Conservation (phyloP, 1,139 yeast genomes). For the Pneumocystis jirovecii region DNA sequence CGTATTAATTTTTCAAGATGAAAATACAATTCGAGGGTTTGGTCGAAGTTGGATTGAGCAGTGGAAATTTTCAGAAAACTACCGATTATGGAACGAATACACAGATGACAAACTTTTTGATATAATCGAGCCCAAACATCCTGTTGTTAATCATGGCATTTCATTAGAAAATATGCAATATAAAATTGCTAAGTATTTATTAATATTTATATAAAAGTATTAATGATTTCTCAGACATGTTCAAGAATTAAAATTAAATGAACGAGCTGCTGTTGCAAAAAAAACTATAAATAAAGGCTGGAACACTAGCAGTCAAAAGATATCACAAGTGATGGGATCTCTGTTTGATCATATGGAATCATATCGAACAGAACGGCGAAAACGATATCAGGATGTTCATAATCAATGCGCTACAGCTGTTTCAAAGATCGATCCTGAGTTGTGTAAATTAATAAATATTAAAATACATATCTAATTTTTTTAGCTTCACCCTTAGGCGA, state of each 20-base stretch:
- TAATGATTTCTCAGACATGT: not conserved
- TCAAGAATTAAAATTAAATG: not conserved
- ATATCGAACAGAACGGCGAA: not conserved
- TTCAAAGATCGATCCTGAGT: not conserved
- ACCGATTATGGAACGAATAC: conserved; percentile 46
- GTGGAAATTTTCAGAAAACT: conserved; percentile 61
- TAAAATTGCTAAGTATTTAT: conserved; percentile 13
- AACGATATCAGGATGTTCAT: not conserved
- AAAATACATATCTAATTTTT: not conserved
- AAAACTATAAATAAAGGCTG: not conserved
- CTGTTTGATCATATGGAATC: not conserved
- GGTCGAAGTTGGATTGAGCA: conserved; percentile 39
- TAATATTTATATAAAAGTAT: conserved; percentile 11
- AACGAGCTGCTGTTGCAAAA: not conserved
- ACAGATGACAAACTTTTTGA: conserved; percentile 87
- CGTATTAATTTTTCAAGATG: not conserved
- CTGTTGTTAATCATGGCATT: conserved; percentile 21
- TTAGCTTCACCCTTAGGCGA: not conserved
- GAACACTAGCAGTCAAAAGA: not conserved
- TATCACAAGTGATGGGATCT: not conserved
- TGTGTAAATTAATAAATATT: not conserved
- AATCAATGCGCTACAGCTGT: not conserved
- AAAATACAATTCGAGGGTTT: conserved; percentile 19
- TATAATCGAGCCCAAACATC: conserved; percentile 66
- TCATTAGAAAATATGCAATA: conserved; percentile 16